These are phyloP conservation scores for Pleurotus platypus DNA, from an alignment of 768 basidiomycete species.

Conservation along the genomic window DNA sequence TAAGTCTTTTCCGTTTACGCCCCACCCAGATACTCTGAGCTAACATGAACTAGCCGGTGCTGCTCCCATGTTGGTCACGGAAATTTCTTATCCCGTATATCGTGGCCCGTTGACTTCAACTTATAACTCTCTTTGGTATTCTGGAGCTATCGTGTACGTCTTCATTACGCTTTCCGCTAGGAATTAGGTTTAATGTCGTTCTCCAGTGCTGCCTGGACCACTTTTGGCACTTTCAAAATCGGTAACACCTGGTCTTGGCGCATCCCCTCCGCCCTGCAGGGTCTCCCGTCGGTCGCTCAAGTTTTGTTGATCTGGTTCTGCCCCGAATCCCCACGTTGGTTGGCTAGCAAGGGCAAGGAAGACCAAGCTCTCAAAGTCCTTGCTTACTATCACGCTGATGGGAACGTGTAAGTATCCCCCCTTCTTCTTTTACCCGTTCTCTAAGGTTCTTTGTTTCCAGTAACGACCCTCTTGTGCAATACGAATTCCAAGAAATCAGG, in stretches of 20 bases:
- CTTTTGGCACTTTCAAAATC: slow-evolving; percentile 77
- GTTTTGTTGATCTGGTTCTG: slow-evolving; percentile 61
- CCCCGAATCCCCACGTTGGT: slow-evolving; percentile 85
- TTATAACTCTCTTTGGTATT: slow-evolving; percentile 87
- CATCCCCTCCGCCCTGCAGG: slow-evolving; percentile 73
- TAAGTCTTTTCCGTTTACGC: slow-evolving; percentile 17
- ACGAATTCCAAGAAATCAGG: slow-evolving; percentile 81
- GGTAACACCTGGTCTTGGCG: slow-evolving; percentile 76
- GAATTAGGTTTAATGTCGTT: background rate
- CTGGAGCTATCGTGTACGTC: slow-evolving; percentile 71
- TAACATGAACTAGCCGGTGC: slow-evolving; percentile 45
- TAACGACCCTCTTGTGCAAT: slow-evolving; percentile 63
- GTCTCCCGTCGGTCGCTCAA: slow-evolving; percentile 64
- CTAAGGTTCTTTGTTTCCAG: slow-evolving; percentile 19
- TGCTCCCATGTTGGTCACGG: slow-evolving; percentile 82
- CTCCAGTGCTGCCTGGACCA: slow-evolving; percentile 74
- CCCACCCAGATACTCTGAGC: background rate
- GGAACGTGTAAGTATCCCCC: slow-evolving; percentile 45
- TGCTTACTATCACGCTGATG: slow-evolving; percentile 82
- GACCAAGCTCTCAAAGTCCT: slow-evolving; percentile 65
- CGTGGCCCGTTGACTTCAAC: slow-evolving; percentile 75
- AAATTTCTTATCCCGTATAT: slow-evolving; percentile 81
- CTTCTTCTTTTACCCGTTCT: background rate
- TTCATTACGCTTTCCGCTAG: slow-evolving; percentile 1
- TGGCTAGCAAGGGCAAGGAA: slow-evolving; percentile 72